Conservation (phyloP, 257 asterid species). For the Nicotiana paniculata region DNA sequence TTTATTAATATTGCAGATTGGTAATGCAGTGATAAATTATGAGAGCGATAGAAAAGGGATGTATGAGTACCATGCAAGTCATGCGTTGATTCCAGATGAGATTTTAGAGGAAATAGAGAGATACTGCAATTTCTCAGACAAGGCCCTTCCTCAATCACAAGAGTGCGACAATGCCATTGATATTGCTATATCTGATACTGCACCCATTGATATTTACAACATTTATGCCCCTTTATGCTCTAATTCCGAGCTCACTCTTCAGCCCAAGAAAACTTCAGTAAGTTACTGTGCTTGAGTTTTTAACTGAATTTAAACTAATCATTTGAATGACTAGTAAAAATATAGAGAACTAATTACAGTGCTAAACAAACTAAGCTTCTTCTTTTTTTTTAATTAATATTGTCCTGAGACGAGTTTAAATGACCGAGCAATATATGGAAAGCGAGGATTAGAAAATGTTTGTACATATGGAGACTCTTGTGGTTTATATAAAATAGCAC, state of each 20-base stretch:
- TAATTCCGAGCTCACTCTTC: background rate
- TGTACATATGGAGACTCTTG: no score
- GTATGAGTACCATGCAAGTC: conserved; percentile 28
- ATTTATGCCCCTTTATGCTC: conserved; percentile 29
- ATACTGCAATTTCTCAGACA: conserved; percentile 24
- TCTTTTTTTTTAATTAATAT: no score
- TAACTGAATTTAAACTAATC: background rate
- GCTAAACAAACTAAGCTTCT: background rate
- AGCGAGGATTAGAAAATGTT: no score
- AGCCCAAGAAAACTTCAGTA: background rate
- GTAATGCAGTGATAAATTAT: conserved; percentile 32
- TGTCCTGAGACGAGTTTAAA: no score
- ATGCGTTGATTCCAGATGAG: conserved; percentile 37
- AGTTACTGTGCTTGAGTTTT: background rate
- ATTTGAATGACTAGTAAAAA: conserved; percentile 1
- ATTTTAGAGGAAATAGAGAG: conserved; percentile 10
- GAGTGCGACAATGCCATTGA: background rate
- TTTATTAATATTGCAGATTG: conserved; percentile 31
- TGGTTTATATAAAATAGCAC: no score
- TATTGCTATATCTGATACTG: background rate
- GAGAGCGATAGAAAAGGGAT: conserved; percentile 19
- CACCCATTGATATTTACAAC: conserved; percentile 24
- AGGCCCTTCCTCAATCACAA: background rate
- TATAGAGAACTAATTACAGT: background rate
- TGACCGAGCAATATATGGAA: no score